Evolutionary conservation across 2,329 filamentous ascomycete species (phyloP).

Genomic region (Neopestalotiopsis clavispora): DNA sequence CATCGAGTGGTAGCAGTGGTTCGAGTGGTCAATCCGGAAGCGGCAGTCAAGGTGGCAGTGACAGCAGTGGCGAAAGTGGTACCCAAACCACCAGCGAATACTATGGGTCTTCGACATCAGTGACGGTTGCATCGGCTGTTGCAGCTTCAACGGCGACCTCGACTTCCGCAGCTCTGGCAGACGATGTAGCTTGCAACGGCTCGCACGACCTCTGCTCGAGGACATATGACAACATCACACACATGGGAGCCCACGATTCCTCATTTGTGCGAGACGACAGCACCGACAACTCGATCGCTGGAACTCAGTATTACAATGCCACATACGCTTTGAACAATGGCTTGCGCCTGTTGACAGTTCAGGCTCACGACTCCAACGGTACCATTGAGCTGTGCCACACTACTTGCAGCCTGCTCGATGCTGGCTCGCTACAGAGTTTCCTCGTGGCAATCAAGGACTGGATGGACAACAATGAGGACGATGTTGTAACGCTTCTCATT

Average conservation of each 20-base stretch:
- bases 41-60: constrained; percentile 18
- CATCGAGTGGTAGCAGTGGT: neutral
- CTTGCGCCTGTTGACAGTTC: constrained; percentile 72
- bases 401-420: constrained; percentile 70
- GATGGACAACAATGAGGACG: constrained; percentile 72
- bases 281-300: constrained; percentile 66
- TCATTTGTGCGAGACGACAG: constrained; percentile 71
- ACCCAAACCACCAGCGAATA: constrained; percentile 1
- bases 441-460: constrained; percentile 67
- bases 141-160: constrained; percentile 18
- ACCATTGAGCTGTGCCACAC: constrained; percentile 74
- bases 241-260: constrained; percentile 76
- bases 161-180: constrained; percentile 22
- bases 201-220: constrained; percentile 74
- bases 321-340: constrained; percentile 73
- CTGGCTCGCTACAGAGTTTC: constrained; percentile 69
- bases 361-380: constrained; percentile 68
- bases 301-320: constrained; percentile 77
- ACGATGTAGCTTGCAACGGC: constrained; percentile 74
- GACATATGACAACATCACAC: constrained; percentile 76
- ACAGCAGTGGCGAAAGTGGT: constrained; percentile 2
- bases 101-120: constrained; percentile 14
- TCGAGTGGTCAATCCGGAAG: neutral
- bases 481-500: constrained; percentile 76
- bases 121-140: constrained; percentile 26